Evolutionary conservation across 140 eudicot genomes (phyloP).

Genomic region (Stevia rebaudiana): DNA sequence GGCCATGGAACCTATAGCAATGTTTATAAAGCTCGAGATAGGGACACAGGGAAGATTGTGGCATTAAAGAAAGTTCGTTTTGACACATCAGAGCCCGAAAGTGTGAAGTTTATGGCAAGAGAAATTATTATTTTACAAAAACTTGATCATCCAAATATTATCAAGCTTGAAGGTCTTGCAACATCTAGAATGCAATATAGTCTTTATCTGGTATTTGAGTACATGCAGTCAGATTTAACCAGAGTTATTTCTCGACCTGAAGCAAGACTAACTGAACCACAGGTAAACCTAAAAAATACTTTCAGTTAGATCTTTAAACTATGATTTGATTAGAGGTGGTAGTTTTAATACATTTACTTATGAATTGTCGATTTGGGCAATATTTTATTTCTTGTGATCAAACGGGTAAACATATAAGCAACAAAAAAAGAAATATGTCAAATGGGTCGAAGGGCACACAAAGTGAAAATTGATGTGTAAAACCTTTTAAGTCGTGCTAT

Average conservation of each 20-base stretch:
- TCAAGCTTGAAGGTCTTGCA: conserved; percentile 86
- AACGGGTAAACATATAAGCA: background rate
- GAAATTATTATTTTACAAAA: conserved; percentile 61
- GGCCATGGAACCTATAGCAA: conserved; percentile 88
- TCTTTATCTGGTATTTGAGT: conserved; percentile 75
- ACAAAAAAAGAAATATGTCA: background rate
- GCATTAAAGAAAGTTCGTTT: conserved; percentile 81
- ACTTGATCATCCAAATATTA: conserved; percentile 80
- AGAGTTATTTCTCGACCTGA: conserved; percentile 55
- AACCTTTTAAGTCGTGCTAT: background rate
- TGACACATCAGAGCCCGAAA: conserved; percentile 84
- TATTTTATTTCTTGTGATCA: background rate
- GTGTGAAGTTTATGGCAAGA: conserved; percentile 83
- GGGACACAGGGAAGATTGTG: conserved; percentile 64
- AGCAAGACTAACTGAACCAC: conserved; percentile 74
- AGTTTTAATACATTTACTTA: background rate
- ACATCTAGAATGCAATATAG: conserved; percentile 89
- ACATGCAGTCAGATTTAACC: conserved; percentile 68
- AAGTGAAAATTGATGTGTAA: background rate
- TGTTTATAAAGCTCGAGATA: conserved; percentile 81
- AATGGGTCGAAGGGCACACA: background rate
- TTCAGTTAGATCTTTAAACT: background rate
- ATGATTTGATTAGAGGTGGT: background rate
- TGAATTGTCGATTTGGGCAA: background rate
- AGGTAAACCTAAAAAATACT: conserved; percentile 40